These are phyloP conservation scores for Phytopythium oedochilum DNA, from an alignment of 352 stramenopile species.

Conservation along the genomic window DNA sequence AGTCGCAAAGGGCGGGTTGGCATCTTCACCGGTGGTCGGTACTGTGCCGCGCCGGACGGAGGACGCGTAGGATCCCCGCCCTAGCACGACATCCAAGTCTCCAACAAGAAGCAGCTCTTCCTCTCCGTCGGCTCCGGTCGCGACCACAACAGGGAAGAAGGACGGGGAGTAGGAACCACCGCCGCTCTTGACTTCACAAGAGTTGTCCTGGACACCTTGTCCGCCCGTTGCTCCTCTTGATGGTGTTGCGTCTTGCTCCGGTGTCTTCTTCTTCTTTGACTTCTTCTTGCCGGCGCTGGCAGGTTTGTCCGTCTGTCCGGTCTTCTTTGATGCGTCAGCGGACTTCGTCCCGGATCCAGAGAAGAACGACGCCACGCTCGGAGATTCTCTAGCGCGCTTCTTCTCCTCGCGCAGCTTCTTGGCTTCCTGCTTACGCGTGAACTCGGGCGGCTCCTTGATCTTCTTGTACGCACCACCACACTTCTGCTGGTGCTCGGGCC, in stretches of 20 bases:
- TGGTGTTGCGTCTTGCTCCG: neutral
- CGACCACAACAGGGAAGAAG: slow-evolving; percentile 21
- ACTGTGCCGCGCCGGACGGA: neutral
- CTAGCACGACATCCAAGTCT: slow-evolving; percentile 41
- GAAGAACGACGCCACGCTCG: slow-evolving; percentile 28
- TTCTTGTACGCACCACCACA: slow-evolving; percentile 74
- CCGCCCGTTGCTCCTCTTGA: neutral
- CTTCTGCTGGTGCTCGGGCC: slow-evolving; percentile 53
- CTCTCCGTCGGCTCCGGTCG: slow-evolving; percentile 21
- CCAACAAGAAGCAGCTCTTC: slow-evolving; percentile 43
- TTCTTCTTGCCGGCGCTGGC: slow-evolving; percentile 8
- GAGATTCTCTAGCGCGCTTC: slow-evolving; percentile 12
- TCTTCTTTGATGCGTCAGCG: slow-evolving; percentile 3
- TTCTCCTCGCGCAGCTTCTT: slow-evolving; percentile 41
- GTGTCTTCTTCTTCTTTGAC: neutral
- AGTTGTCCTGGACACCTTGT: neutral
- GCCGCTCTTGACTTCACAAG: neutral
- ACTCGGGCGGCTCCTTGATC: slow-evolving; percentile 61
- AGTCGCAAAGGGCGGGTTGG: neutral
- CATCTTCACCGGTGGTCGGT: neutral
- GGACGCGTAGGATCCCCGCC: neutral
- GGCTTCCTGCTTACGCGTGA: slow-evolving; percentile 46
- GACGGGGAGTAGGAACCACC: neutral
- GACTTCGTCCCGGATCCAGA: neutral
- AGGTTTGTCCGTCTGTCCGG: slow-evolving; percentile 9